These are phyloP conservation scores for Astrocystis sublimbata DNA, from an alignment of 495 filamentous ascomycete species.

Conservation along the genomic window DNA sequence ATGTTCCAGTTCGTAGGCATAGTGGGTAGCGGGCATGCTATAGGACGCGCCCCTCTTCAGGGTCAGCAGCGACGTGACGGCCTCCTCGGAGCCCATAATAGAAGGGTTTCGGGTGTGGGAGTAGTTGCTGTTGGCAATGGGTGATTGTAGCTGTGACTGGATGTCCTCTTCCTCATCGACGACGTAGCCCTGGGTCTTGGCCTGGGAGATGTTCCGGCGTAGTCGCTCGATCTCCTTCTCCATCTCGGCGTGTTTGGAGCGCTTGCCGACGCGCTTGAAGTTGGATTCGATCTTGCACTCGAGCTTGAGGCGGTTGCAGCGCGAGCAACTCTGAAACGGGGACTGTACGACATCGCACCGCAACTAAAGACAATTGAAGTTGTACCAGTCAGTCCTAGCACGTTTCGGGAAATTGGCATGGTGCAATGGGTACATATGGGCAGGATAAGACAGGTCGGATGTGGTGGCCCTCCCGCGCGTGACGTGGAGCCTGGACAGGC, in stretches of 20 bases:
- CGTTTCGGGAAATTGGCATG: conserved; percentile 6
- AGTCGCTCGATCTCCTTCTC: conserved; percentile 74
- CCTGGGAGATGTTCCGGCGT: conserved; percentile 48
- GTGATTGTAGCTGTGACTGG: conserved; percentile 56
- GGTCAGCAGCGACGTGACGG: conserved; percentile 78
- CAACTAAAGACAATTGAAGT: conserved; percentile 51
- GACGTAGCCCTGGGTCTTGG: conserved; percentile 51
- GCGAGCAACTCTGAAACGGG: conserved; percentile 75
- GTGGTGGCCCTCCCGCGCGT: too few relatives aligned
- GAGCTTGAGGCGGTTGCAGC: conserved; percentile 83
- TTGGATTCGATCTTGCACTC: conserved; percentile 91
- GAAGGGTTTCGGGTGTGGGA: conserved; percentile 55
- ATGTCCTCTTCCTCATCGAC: conserved; percentile 54
- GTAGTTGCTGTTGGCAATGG: conserved; percentile 57
- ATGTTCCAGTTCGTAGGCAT: conserved; percentile 65
- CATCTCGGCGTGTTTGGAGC: conserved; percentile 90
- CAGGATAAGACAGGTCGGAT: too few relatives aligned
- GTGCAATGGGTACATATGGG: too few relatives aligned
- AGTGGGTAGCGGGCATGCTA: conserved; percentile 48
- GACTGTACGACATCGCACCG: conserved; percentile 90
- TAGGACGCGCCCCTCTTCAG: conserved; percentile 61
- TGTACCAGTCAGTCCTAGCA: conserved; percentile 13
- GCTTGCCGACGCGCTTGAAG: conserved; percentile 91
- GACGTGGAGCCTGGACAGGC: background rate
- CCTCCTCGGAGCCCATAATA: conserved; percentile 82